Evolutionary conservation across 352 stramenopile species (phyloP).

Genomic region (Globisporangium rhizosaccharum): DNA sequence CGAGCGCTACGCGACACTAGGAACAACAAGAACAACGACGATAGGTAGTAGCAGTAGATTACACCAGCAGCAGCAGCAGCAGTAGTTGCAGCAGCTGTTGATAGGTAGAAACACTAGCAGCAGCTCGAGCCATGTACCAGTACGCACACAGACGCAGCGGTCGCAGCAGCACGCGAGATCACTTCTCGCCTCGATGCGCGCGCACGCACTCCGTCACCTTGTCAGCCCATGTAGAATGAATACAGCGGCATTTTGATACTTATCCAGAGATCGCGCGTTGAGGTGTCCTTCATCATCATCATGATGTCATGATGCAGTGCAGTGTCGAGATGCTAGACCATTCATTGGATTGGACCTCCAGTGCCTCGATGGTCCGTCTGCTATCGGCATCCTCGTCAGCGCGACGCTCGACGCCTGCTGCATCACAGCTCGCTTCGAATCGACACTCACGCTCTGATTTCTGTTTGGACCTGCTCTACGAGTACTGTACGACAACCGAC

Average conservation of each 20-base stretch:
- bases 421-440: neutral
- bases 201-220: neutral
- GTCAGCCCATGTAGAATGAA: constrained; percentile 20
- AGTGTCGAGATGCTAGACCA: neutral
- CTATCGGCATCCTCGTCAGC: neutral
- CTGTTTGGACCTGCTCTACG: neutral
- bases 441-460: neutral
- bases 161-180: neutral
- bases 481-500: neutral
- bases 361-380: neutral
- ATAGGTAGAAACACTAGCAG: constrained; percentile 8
- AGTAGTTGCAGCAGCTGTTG: neutral
- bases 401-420: neutral
- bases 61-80: neutral
- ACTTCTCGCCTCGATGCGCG: too few relatives aligned
- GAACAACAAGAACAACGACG: neutral
- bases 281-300: neutral
- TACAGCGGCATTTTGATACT: constrained; percentile 16
- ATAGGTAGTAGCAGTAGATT: neutral
- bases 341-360: neutral
- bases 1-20: neutral
- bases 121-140: constrained; percentile 2
- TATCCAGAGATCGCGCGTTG: neutral
- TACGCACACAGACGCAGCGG: neutral
- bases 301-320: neutral